Evolutionary conservation across 2,329 filamentous ascomycete species (phyloP).

Genomic region (Cladosporium sp.): DNA sequence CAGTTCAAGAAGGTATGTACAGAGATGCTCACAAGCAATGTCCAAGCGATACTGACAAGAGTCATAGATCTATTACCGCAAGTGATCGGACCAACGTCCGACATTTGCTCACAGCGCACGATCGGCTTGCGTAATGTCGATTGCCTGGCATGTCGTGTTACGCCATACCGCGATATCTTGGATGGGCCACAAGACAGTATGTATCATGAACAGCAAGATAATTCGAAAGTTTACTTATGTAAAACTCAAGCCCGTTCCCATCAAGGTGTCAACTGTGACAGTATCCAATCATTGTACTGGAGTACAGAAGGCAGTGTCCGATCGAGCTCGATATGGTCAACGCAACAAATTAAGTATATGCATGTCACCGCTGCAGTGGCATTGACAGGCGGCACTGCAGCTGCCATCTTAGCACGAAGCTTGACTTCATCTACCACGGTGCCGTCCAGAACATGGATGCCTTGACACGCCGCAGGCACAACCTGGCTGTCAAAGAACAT

Average conservation of each 20-base stretch:
- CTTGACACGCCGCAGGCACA: constrained; percentile 11
- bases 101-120: not conserved
- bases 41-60: constrained; percentile 23
- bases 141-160: not conserved
- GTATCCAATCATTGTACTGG: not conserved
- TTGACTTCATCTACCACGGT: not conserved
- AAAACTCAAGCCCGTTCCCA: not conserved
- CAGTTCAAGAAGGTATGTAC: constrained; percentile 87
- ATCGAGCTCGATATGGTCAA: not conserved
- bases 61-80: constrained; percentile 50
- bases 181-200: constrained; percentile 3
- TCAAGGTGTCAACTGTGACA: not conserved
- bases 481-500: constrained; percentile 12
- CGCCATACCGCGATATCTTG: not conserved
- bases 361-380: constrained; percentile 17
- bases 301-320: not conserved
- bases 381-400: constrained; percentile 18
- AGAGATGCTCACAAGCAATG: not conserved
- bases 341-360: constrained; percentile 6
- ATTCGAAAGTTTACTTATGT: not conserved
- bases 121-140: not conserved
- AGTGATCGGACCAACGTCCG: constrained; percentile 31
- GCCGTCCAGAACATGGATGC: constrained; percentile 14
- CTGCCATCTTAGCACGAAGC: not conserved
- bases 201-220: not conserved